phyloP scores from a whole-genome alignment of 371 early-diverging fungal species.

The Mortierella sp. region DNA sequence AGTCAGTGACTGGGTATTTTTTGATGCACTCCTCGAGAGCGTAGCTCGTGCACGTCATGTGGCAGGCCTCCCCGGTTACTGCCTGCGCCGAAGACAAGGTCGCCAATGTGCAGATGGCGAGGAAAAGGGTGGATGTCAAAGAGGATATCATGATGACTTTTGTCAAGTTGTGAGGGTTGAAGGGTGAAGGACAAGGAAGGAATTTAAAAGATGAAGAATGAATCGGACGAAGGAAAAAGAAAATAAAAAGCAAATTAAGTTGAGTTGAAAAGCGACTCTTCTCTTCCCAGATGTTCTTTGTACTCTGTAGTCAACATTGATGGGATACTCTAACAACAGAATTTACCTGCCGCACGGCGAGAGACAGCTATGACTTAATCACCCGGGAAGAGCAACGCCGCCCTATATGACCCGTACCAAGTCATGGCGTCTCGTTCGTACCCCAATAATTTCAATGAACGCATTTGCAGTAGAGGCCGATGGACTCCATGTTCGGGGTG shows the following conservation, averaged over 20 bases:
- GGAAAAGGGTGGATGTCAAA: slow-evolving; percentile 10
- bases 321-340: slow-evolving; percentile 1
- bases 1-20: slow-evolving; percentile 6
- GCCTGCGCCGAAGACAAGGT: slow-evolving; percentile 8
- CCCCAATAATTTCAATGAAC: not conserved
- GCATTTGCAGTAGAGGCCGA: slow-evolving; percentile 6
- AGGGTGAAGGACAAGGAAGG: not conserved
- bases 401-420: not conserved
- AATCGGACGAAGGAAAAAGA: slow-evolving; percentile 4
- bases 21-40: slow-evolving; percentile 15
- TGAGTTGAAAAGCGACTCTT: not conserved
- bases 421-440: not conserved
- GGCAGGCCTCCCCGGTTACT: not conserved
- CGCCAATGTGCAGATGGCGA: slow-evolving; percentile 1
- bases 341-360: not conserved
- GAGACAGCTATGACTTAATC: slow-evolving; percentile 5
- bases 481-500: not conserved
- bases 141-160: slow-evolving; percentile 3
- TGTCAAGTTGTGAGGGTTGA: slow-evolving; percentile 1
- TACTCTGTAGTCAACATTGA: no score
- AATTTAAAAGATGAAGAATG: not conserved
- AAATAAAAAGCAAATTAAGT: not conserved
- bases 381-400: not conserved
- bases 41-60: slow-evolving; percentile 4
- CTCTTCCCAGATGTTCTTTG: not conserved